phyloP scores from a whole-genome alignment of 1,284 basidiomycete genomes.

The Trichosporon sp. region DNA sequence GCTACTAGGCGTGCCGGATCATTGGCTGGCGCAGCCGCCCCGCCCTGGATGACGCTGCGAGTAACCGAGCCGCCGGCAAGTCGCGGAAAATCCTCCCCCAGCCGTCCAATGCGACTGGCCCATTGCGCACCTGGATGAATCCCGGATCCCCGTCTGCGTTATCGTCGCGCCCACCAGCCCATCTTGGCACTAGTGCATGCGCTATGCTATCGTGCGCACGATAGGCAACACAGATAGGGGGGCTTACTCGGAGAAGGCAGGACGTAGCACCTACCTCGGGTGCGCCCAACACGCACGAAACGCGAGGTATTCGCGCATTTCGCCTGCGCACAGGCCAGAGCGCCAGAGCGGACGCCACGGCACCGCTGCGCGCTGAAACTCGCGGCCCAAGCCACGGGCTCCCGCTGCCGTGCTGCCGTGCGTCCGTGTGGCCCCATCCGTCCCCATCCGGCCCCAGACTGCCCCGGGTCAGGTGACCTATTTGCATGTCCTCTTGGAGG shows the following conservation, averaged over 20 bases:
- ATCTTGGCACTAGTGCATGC: neutral
- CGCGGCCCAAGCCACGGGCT: neutral
- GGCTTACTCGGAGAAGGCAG: no score
- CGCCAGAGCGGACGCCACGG: neutral
- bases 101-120: neutral
- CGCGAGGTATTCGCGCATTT: neutral
- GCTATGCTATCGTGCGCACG: neutral
- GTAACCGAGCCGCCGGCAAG: slow-evolving; percentile 4
- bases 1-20: neutral
- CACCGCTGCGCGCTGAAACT: neutral
- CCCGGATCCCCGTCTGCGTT: neutral
- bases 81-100: neutral
- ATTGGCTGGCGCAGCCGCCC: neutral
- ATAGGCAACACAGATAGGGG: neutral
- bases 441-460: neutral
- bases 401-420: neutral
- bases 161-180: neutral
- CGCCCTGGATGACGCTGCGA: neutral
- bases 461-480: neutral
- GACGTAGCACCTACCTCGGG: no score
- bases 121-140: no score
- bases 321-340: neutral
- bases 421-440: neutral
- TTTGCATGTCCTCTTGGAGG: neutral
- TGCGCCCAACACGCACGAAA: neutral